Conservation (phyloP, 1,284 basidiomycete genomes). For the Rhodotorula glutinis region DNA sequence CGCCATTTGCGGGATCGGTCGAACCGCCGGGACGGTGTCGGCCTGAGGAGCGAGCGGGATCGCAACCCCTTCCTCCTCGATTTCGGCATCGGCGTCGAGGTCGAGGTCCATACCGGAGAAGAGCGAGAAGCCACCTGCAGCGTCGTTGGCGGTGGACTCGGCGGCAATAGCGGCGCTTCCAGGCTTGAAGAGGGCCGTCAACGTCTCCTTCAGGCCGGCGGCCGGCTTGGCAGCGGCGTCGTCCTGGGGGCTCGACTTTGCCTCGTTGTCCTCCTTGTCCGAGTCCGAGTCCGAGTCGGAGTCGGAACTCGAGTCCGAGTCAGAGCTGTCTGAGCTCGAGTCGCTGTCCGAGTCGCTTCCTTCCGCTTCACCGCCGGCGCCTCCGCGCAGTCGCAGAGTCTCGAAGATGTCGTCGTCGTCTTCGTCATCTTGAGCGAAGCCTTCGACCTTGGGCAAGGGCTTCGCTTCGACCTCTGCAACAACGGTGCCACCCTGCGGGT, state of each 20-base stretch:
- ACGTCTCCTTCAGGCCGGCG: constrained; percentile 27
- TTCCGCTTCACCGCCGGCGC: constrained; percentile 13
- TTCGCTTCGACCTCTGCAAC: neutral
- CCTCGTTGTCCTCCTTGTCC: neutral
- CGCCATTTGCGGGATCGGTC: neutral
- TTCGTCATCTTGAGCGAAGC: constrained; percentile 29
- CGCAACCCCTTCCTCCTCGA: neutral
- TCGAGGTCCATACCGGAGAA: constrained; percentile 35
- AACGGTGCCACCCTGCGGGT: neutral
- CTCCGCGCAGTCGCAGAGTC: constrained; percentile 21
- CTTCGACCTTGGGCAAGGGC: constrained; percentile 23
- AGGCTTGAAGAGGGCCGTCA: constrained; percentile 34
- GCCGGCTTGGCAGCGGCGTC: neutral
- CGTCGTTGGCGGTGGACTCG: neutral
- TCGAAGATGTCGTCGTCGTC: constrained; percentile 21
- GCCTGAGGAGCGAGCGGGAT: constrained; percentile 4
- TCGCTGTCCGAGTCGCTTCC: constrained; percentile 8
- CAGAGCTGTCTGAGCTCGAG: neutral
- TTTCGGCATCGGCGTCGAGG: constrained; percentile 26
- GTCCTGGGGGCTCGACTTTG: neutral
- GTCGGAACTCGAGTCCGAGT: constrained; percentile 10
- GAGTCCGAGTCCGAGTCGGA: constrained; percentile 1
- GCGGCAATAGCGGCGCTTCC: constrained; percentile 4
- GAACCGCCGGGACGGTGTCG: neutral
- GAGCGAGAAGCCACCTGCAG: constrained; percentile 32